phyloP scores from a whole-genome alignment of 2,329 filamentous ascomycete species.

The Paraphaeosphaeria minitans region DNA sequence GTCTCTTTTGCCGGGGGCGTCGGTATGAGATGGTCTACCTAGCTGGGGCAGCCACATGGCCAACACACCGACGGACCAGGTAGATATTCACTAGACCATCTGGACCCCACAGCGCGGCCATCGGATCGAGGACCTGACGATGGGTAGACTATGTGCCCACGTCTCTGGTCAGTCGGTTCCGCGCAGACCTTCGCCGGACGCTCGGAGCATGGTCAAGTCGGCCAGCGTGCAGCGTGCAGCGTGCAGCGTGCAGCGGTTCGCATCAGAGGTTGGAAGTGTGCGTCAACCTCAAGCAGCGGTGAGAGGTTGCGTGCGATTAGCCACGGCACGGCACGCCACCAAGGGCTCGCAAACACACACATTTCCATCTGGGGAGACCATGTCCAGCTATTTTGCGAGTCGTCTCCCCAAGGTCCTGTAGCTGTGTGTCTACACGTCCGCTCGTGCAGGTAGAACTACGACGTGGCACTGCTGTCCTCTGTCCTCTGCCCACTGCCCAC shows the following conservation, averaged over 20 bases:
- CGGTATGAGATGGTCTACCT: too few species aligned
- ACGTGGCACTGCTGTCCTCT: conserved; percentile 16
- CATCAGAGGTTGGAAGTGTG: conserved; percentile 24
- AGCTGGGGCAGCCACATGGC: conserved; percentile 28
- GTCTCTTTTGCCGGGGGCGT: conserved; percentile 17
- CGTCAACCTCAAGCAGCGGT: conserved; percentile 41
- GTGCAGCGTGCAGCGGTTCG: conserved; percentile 34
- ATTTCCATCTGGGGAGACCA: too few species aligned
- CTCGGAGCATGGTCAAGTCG: conserved; percentile 25
- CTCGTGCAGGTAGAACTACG: conserved; percentile 18
- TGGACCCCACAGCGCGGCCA: conserved; percentile 24
- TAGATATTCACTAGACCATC: conserved; percentile 9
- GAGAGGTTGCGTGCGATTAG: conserved; percentile 39
- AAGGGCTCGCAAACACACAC: conserved; percentile 2
- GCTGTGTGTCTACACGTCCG: too few species aligned
- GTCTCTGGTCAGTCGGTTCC: background rate
- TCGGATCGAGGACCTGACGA: conserved; percentile 30
- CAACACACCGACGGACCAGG: conserved; percentile 20
- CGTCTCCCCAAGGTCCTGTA: too few species aligned
- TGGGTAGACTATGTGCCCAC: background rate
- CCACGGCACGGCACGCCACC: conserved; percentile 27
- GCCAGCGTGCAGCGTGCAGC: conserved; percentile 22
- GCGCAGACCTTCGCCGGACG: background rate
- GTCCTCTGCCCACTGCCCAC: too few species aligned
- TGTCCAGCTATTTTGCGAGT: too few species aligned